A percentile compares a stretch with the other conserved stretches of the same genome.
These are phyloP conservation scores for Arachis monticola DNA, from an alignment of 331 rosid species.

Conservation along the genomic window DNA sequence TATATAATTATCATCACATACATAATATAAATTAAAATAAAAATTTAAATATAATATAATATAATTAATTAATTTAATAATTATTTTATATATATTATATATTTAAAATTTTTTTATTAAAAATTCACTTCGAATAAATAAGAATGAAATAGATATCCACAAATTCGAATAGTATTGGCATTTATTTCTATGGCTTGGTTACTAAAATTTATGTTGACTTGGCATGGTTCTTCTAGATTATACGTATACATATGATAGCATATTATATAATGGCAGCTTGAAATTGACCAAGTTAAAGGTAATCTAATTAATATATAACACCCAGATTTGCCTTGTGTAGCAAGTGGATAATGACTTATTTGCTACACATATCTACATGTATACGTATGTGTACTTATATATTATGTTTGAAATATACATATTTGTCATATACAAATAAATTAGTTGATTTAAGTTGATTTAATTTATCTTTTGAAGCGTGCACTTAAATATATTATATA, in stretches of 20 bases:
- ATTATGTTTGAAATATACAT: too few relatives aligned
- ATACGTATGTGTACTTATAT: too few relatives aligned
- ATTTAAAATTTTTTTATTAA: too few relatives aligned
- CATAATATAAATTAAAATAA: too few relatives aligned
- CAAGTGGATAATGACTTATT: not conserved
- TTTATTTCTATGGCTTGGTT: not conserved
- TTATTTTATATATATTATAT: too few relatives aligned
- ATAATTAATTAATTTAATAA: too few relatives aligned
- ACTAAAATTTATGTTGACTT: conserved; percentile 2
- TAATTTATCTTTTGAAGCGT: conserved; percentile 4
- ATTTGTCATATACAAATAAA: not conserved
- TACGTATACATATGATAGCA: not conserved
- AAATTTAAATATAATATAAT: too few relatives aligned
- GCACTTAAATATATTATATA: conserved; percentile 7
- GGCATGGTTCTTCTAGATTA: conserved; percentile 44
- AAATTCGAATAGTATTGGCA: too few relatives aligned
- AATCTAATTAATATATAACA: conserved; percentile 1
- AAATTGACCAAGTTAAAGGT: conserved; percentile 30
- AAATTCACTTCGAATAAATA: too few relatives aligned
- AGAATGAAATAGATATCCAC: too few relatives aligned
- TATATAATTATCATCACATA: too few relatives aligned
- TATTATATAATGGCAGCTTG: conserved; percentile 38
- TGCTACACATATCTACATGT: not conserved
- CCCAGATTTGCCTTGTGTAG: conserved; percentile 8
- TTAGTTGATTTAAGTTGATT: not conserved